Conservation (phyloP, 306 rosid species). For the Sechiopsis laciniata region DNA sequence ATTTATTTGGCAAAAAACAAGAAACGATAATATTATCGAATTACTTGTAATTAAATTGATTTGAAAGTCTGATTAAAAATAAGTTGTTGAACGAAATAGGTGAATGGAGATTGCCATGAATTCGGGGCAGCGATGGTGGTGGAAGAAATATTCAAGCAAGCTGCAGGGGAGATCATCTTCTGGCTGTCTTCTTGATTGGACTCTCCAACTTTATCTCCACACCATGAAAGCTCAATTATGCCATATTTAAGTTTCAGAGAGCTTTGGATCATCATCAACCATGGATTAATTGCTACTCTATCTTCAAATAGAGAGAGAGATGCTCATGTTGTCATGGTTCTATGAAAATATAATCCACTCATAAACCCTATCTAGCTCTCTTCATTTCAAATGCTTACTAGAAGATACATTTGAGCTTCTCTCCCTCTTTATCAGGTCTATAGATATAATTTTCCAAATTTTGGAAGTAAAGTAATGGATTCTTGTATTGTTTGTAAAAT, state of each 20-base stretch:
- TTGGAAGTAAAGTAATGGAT: neutral
- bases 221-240: neutral
- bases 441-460: neutral
- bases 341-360: neutral
- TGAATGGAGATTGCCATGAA: constrained; percentile 23
- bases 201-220: neutral
- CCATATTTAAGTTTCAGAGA: neutral
- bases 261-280: neutral
- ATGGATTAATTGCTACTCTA: neutral
- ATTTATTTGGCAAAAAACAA: too few species aligned
- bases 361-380: neutral
- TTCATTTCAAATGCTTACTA: neutral
- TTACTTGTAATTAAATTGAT: too few species aligned
- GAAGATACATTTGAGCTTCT: neutral
- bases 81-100: constrained; percentile 22
- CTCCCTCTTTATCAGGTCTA: neutral
- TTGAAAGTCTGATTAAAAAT: neutral
- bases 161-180: constrained; percentile 42
- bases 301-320: neutral
- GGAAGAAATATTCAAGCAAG: constrained; percentile 40
- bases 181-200: constrained; percentile 27
- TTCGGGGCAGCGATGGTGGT: constrained; percentile 21
- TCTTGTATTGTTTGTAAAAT: neutral
- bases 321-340: neutral
- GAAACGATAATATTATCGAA: neutral